These are phyloP conservation scores for Pleurotus cornucopiae DNA, from an alignment of 768 basidiomycete species.

Conservation along the genomic window DNA sequence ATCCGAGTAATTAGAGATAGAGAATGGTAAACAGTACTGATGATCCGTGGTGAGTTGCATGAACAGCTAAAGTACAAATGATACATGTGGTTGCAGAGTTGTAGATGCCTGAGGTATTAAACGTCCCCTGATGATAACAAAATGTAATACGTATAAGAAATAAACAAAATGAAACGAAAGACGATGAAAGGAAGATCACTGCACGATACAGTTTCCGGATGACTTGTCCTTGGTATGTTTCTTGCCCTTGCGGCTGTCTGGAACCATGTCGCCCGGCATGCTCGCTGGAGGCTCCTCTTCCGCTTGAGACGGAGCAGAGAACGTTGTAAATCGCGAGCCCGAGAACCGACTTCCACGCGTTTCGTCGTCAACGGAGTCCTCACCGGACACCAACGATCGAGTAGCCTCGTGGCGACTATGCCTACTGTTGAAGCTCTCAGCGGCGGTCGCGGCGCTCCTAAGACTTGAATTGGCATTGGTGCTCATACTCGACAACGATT, in stretches of 20 bases:
- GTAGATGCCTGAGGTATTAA: neutral
- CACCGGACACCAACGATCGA: conserved; percentile 27
- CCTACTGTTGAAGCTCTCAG: conserved; percentile 35
- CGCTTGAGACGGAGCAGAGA: conserved; percentile 27
- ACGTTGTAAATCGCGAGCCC: conserved; percentile 27
- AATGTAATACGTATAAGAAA: conserved; percentile 5
- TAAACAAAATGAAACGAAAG: conserved; percentile 13
- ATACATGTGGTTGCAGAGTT: neutral
- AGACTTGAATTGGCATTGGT: conserved; percentile 54
- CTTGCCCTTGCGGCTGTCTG: conserved; percentile 29
- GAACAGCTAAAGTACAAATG: neutral
- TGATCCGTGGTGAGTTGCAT: neutral
- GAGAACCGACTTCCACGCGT: conserved; percentile 7
- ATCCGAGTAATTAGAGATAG: neutral
- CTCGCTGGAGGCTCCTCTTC: conserved; percentile 20
- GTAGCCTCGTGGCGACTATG: conserved; percentile 14
- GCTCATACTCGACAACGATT: conserved; percentile 56
- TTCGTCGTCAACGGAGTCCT: conserved; percentile 13
- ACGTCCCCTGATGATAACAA: neutral
- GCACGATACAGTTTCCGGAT: conserved; percentile 43
- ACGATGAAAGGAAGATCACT: conserved; percentile 25
- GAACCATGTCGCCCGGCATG: conserved; percentile 32
- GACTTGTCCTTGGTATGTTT: conserved; percentile 31
- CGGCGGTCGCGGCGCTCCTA: conserved; percentile 51
- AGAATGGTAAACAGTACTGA: neutral